Base-by-base conservation (phyloP, 2,329 filamentous ascomycete genomes). In the Talaromyces albobiverticillius region DNA sequence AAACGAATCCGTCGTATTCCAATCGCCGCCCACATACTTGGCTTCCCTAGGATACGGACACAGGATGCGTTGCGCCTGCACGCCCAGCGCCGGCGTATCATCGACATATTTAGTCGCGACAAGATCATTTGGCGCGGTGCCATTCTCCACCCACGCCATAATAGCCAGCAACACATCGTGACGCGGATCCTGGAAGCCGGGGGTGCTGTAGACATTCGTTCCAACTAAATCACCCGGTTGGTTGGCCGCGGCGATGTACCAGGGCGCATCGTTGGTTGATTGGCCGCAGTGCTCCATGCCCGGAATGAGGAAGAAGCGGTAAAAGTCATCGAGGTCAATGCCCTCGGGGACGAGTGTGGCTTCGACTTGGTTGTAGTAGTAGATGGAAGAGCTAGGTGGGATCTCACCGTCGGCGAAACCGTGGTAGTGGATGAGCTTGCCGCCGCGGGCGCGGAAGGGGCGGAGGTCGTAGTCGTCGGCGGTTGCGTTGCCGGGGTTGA, bases 391-490 rank as follows among this genome's bases (percentile, higher is more conserved):
- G 3, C 43, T 41, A n/a, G 50, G 38, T 4, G 50, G 50, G 10
- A 46, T 52, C 13, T 18, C 22, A 10, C 46, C 54, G 32, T 62
- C 60, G 2, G 57, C 45, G 14, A 57, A 40, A 3, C 60, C 60
- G 22, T 61, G 60, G 25, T 29, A 29, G 9, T 29, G 25, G 25
- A 29, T 29, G 5, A 61, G 20, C 31, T 58, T 61, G 6, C 58
- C 58, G 29, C 58, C 56, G 18, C 25, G 31, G 5, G 54, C 36
- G 1, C 54, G 13, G 18, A 56, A 59, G 1, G 47, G 46, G 2
- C 42, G 42, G 22, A 59, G 26, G 23, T 59, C 58, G 13, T 51
- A 58, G 3, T 52, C 51, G 22, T 43, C 46, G 3, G 58, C 56
- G 2, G 50, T 56, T 2, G 53, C 56, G n/a, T 56, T 58, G 22